Evolutionary conservation across 495 filamentous ascomycete species (phyloP).

Genomic region (Lepidopterella palustris): DNA sequence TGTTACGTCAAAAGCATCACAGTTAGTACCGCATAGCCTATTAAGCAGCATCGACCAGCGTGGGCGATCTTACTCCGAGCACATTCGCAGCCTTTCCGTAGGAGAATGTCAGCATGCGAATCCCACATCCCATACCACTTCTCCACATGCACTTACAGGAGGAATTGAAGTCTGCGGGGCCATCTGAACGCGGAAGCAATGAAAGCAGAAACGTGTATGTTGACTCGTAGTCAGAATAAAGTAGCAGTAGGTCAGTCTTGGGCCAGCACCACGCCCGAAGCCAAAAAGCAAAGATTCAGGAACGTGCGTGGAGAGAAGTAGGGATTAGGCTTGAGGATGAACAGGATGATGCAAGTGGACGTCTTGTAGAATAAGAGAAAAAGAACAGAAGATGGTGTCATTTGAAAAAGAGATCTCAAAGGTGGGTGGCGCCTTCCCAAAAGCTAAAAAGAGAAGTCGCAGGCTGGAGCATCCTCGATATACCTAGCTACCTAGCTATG

Average conservation of each 20-base stretch:
- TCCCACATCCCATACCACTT: background rate
- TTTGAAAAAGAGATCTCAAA: background rate
- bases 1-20: slow-evolving; percentile 16
- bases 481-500: too few species aligned
- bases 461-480: too few species aligned
- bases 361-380: too few species aligned
- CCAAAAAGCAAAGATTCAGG: slow-evolving; percentile 1
- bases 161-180: slow-evolving; percentile 21
- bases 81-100: slow-evolving; percentile 43
- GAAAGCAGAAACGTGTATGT: background rate
- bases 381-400: background rate
- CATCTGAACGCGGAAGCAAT: background rate
- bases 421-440: background rate
- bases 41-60: background rate
- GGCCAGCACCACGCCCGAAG: background rate
- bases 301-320: background rate
- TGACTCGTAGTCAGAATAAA: background rate
- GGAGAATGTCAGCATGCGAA: background rate
- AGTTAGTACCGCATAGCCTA: background rate
- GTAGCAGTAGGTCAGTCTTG: background rate
- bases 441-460: background rate
- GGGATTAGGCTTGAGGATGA: background rate
- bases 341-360: background rate
- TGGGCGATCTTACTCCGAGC: slow-evolving; percentile 40
- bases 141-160: slow-evolving; percentile 9